Evolutionary conservation across 176 grass and related monocot species (phyloP).

Genomic region (Bolboschoenus planiculmis): DNA sequence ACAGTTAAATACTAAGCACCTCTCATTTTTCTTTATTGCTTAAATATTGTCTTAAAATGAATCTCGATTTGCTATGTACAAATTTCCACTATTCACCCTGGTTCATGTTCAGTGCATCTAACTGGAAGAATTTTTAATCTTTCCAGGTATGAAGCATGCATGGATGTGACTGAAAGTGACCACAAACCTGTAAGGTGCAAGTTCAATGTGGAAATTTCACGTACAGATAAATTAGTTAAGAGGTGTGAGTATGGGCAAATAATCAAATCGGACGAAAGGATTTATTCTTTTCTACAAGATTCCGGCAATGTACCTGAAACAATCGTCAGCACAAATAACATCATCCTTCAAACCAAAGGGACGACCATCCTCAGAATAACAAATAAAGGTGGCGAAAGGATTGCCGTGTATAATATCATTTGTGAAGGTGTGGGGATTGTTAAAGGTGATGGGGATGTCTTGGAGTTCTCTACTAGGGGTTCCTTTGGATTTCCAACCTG

Average conservation of each 20-base stretch:
- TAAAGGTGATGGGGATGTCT: conserved; percentile 47
- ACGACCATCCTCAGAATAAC: conserved; percentile 57
- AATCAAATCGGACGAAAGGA: conserved; percentile 56
- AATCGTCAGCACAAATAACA: conserved; percentile 60
- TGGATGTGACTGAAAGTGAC: conserved; percentile 89
- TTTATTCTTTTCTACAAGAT: conserved; percentile 56
- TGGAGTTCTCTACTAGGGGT: conserved; percentile 51
- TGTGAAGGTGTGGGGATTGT: conserved; percentile 63
- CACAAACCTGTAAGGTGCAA: conserved; percentile 97
- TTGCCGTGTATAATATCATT: conserved; percentile 61
- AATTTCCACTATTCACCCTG: conserved; percentile 14
- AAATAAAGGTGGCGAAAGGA: conserved; percentile 57
- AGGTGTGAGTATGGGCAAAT: conserved; percentile 79
- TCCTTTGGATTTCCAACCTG: conserved; percentile 90
- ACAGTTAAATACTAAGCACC: conserved; percentile 47
- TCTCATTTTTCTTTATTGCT: not conserved
- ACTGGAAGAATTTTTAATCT: conserved; percentile 11
- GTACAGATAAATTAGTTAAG: conserved; percentile 68
- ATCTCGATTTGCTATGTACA: conserved; percentile 14
- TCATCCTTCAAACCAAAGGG: conserved; percentile 68
- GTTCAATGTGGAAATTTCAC: conserved; percentile 86
- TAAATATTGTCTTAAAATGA: not conserved
- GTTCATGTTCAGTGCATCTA: not conserved
- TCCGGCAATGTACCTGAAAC: conserved; percentile 63
- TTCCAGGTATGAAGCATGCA: conserved; percentile 84